Percentiles rank a stretch among this genome's conserved stretches.
These are phyloP conservation scores for Citrus unshiu DNA, from an alignment of 345 rosid species.

Conservation along the genomic window DNA sequence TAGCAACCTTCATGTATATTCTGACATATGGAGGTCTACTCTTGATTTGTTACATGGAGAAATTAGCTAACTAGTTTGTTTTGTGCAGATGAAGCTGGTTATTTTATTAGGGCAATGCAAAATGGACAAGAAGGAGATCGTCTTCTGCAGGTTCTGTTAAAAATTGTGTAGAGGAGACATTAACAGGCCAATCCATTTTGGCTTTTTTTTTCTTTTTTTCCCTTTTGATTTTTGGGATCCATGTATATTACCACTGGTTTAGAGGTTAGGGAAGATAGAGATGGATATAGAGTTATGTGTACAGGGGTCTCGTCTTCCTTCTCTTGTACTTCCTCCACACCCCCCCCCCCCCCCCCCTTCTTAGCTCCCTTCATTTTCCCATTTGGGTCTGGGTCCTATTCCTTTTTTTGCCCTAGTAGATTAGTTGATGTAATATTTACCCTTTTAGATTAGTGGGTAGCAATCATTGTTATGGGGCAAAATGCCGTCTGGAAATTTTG, in stretches of 20 bases:
- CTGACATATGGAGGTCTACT: not conserved
- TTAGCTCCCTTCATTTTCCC: constrained; percentile 21
- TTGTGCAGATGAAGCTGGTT: constrained; percentile 47
- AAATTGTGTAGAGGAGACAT: constrained; percentile 11
- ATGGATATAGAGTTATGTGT: constrained; percentile 59
- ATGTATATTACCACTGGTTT: constrained; percentile 57
- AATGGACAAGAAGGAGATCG: constrained; percentile 14
- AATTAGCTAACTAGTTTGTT: not conserved
- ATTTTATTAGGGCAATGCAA: constrained; percentile 23
- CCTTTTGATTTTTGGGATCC: constrained; percentile 23
- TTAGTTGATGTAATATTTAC: constrained; percentile 50
- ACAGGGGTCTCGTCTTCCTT: constrained; percentile 46
- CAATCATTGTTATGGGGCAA: constrained; percentile 42
- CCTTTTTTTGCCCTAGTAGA: constrained; percentile 37
- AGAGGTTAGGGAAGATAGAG: constrained; percentile 50
- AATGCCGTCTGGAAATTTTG: constrained; percentile 43
- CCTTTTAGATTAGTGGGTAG: constrained; percentile 37
- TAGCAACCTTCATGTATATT: not conserved
- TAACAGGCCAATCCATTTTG: constrained; percentile 7
- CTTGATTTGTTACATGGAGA: not conserved
- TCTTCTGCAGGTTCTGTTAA: constrained; percentile 24
- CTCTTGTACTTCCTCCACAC: constrained; percentile 8
- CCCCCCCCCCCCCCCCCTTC: too few species aligned
- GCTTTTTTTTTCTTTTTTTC: not conserved
- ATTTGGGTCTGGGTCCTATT: constrained; percentile 28